Conservation (phyloP, 345 rosid genomes). For the Lenwebbia sp. region DNA sequence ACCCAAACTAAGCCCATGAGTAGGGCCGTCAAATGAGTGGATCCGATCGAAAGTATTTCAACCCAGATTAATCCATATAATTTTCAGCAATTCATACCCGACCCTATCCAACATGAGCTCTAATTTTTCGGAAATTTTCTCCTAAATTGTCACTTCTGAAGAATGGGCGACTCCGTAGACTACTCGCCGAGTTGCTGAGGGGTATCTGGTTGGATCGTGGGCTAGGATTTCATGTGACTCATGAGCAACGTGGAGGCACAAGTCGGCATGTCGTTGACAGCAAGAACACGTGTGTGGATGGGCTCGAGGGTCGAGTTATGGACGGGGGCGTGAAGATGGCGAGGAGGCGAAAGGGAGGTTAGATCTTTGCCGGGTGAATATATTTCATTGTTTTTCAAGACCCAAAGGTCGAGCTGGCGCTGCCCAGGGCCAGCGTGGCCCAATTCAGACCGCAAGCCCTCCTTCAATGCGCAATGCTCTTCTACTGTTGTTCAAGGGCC, state of each 20-base stretch:
- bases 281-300: accelerated
- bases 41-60: accelerated
- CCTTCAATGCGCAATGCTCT: not conserved
- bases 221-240: not conserved
- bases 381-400: not conserved
- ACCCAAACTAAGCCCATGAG: not conserved
- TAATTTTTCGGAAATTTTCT: not conserved
- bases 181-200: no score
- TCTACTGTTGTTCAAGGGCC: not conserved
- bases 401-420: not conserved
- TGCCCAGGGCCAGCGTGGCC: not conserved
- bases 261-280: not conserved
- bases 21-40: accelerated
- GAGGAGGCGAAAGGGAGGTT: not conserved
- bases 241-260: not conserved
- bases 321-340: not conserved
- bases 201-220: not conserved
- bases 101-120: accelerated
- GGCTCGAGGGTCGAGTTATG: not conserved
- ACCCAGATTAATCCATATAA: not conserved
- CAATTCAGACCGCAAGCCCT: not conserved
- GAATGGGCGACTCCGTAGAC: no score
- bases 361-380: not conserved
- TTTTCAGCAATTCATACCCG: not conserved
- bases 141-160: no score